Evolutionary conservation across 148 eudicot species (phyloP), one percentile per base, ranked within the genome.

Genomic region (Persicaria maculosa): DNA sequence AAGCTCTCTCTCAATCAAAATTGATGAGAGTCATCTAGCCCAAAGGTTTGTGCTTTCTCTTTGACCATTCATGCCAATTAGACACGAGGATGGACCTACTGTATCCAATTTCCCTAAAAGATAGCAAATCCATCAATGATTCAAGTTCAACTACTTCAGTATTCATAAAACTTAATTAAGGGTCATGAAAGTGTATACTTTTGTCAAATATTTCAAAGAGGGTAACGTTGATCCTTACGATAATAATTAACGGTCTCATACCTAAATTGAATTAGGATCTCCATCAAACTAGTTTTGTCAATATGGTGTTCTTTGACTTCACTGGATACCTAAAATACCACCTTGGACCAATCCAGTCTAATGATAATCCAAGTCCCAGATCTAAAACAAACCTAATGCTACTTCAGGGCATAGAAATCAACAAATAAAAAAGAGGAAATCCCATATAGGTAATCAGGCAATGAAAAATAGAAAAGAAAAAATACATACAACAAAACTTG

Each of bases 191-290:
- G 44, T 1, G n/a, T 8, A 9, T 9, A 62, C 4, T 62, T 31
- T 44, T 62, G 68, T 62, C 44, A 62, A 10, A 11, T 22, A 12
- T 61, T 31, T 7, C 70, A 65, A 14, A 65, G 46, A 16, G 4
- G 6, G 4, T 40, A n/a, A 65, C 0, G 19, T 64, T 36, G 69
- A 7, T 25, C 44, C 5, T 25, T 31, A 54, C 4, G 8, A 48
- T 9, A 7, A n/a, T 58, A 58, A 20, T 20, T 10, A 1, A 8
- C 20, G 47, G 70, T 65, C 70, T 46, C 6, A 43, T 9, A 14
- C 70, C 70, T 65, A 65, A 36, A 65, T 40, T 65, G 31, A 40
- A 8, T 65, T 25, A 40, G 47, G 6, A 43, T 64, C 70, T 65
- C 40, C 14, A 36, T 7, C 70, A 65, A 65, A 14, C 25, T 17